Evolutionary conservation across 371 early-diverging fungal genomes (phyloP).

Genomic region (Mycotypha africana): DNA sequence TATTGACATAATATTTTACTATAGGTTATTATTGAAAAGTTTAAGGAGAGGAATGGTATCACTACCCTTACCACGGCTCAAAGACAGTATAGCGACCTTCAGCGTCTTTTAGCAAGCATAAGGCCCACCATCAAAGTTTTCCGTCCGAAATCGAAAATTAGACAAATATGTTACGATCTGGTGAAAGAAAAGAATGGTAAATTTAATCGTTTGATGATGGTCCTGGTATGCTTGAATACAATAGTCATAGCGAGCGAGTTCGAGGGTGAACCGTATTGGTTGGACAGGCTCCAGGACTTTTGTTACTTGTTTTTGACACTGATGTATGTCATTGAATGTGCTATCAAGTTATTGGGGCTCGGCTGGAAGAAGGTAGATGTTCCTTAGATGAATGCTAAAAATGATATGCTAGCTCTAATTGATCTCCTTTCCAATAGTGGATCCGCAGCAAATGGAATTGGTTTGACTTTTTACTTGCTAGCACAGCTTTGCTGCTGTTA

Average conservation of each 20-base stretch:
- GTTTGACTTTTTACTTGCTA: slow-evolving; percentile 45
- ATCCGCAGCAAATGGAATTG: slow-evolving; percentile 52
- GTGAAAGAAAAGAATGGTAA: slow-evolving; percentile 47
- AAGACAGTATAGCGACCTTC: slow-evolving; percentile 51
- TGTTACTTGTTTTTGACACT: slow-evolving; percentile 42
- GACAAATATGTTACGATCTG: slow-evolving; percentile 47
- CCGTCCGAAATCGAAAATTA: slow-evolving; percentile 35
- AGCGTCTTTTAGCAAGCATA: slow-evolving; percentile 45
- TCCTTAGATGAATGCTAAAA: too few relatives aligned
- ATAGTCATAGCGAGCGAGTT: slow-evolving; percentile 25
- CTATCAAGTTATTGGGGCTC: slow-evolving; percentile 43
- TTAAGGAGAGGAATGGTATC: slow-evolving; percentile 55
- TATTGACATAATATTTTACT: not conserved
- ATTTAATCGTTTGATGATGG: slow-evolving; percentile 46
- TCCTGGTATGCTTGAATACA: slow-evolving; percentile 41
- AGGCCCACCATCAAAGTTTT: slow-evolving; percentile 50
- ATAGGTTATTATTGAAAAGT: slow-evolving; percentile 55
- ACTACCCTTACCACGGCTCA: slow-evolving; percentile 50
- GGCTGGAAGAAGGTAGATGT: slow-evolving; percentile 49
- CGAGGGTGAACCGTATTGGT: slow-evolving; percentile 37
- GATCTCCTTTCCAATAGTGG: slow-evolving; percentile 48
- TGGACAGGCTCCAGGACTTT: slow-evolving; percentile 41
- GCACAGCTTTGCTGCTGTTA: slow-evolving; percentile 34
- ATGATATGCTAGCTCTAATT: too few relatives aligned
- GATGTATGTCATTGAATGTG: slow-evolving; percentile 40